These are phyloP conservation scores for Trichophyton schoenleinii DNA, from an alignment of 2,329 filamentous ascomycete species.

Conservation along the genomic window DNA sequence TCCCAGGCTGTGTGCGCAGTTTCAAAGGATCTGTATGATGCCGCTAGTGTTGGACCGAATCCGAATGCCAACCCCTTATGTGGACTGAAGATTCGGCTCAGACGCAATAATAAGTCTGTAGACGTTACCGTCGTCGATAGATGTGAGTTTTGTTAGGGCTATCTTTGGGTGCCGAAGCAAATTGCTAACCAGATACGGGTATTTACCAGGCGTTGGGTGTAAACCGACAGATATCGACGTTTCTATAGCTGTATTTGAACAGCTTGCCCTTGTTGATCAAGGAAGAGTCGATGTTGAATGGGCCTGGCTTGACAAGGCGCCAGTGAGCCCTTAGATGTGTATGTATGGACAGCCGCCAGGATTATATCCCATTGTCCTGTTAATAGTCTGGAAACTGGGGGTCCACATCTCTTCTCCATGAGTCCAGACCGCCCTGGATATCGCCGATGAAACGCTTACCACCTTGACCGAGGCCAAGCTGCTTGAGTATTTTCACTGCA, in stretches of 20 bases:
- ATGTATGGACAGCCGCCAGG: too few relatives aligned
- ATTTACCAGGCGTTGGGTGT: constrained; percentile 33
- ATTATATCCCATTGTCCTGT: neutral
- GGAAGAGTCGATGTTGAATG: constrained; percentile 40
- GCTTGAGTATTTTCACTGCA: constrained; percentile 31
- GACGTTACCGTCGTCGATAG: constrained; percentile 57
- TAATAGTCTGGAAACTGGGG: constrained; percentile 31
- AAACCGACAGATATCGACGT: constrained; percentile 39
- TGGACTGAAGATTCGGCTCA: constrained; percentile 52
- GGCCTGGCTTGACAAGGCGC: constrained; percentile 37
- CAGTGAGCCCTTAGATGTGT: constrained; percentile 13
- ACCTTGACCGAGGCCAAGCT: constrained; percentile 24
- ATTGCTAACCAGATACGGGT: constrained; percentile 9
- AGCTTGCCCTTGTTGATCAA: constrained; percentile 34
- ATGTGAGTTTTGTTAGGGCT: constrained; percentile 30
- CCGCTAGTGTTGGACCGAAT: constrained; percentile 38
- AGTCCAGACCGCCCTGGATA: constrained; percentile 31
- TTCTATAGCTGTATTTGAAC: constrained; percentile 36
- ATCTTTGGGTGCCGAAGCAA: neutral
- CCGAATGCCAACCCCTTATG: constrained; percentile 57
- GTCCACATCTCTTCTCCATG: constrained; percentile 34
- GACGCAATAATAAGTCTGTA: constrained; percentile 42
- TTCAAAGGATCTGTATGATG: constrained; percentile 55
- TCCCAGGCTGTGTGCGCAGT: constrained; percentile 54
- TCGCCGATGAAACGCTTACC: constrained; percentile 28